Percentiles rank a stretch among this genome's conserved stretches.
Evolutionary conservation across 139 green algal species (phyloP).

Genomic region (Astrephomene gubernaculifera): DNA sequence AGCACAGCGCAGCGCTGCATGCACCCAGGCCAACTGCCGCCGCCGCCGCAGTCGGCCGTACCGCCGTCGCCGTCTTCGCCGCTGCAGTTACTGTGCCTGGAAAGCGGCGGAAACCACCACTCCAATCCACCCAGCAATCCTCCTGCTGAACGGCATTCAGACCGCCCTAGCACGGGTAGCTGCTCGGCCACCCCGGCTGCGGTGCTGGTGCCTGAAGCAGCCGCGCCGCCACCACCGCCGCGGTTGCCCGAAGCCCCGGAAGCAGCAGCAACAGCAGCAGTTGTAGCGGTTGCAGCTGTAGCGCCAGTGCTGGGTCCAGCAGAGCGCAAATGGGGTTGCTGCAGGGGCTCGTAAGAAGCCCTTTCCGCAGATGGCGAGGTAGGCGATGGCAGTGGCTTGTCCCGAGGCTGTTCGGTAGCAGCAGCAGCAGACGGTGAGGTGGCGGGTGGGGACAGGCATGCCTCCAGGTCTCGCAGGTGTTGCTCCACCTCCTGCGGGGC

Average conservation of each 20-base stretch:
- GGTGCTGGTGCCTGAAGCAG: background rate
- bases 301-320: too few species aligned
- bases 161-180: too few species aligned
- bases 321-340: too few species aligned
- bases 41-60: background rate
- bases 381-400: too few species aligned
- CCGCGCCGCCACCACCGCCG: background rate
- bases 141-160: background rate
- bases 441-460: background rate
- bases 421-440: too few species aligned
- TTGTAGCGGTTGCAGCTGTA: too few species aligned
- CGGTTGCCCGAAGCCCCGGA: too few species aligned
- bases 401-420: too few species aligned
- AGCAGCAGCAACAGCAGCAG: too few species aligned
- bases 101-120: background rate
- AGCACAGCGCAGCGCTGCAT: conserved; percentile 20
- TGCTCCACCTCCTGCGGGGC: background rate
- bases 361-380: too few species aligned
- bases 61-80: background rate
- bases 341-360: too few species aligned
- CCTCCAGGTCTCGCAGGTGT: conserved; percentile 1
- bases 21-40: background rate
- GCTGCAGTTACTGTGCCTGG: background rate
- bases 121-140: background rate
- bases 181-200: background rate